Conservation (phyloP, 495 filamentous ascomycete species). For the Cudoniella acicularis region DNA sequence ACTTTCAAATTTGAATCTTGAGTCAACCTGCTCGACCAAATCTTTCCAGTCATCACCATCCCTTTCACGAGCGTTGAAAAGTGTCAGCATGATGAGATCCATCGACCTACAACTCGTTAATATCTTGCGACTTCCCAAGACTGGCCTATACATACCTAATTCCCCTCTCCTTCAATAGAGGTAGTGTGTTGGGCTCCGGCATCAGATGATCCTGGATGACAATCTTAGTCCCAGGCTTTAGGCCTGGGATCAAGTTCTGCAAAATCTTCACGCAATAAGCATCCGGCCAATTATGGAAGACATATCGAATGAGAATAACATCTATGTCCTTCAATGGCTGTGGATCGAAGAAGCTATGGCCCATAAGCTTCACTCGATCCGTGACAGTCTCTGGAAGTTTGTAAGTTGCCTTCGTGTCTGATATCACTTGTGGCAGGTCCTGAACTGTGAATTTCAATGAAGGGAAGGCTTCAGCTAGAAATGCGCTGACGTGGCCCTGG, state of each 20-base stretch:
- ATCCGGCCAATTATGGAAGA: slow-evolving; percentile 50
- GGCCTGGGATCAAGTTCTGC: slow-evolving; percentile 32
- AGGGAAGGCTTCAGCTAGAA: background rate
- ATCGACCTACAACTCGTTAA: slow-evolving; percentile 16
- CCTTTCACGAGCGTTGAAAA: slow-evolving; percentile 29
- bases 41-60: slow-evolving; percentile 28
- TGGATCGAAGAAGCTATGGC: slow-evolving; percentile 45
- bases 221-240: slow-evolving; percentile 37
- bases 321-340: slow-evolving; percentile 40
- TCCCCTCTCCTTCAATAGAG: slow-evolving; percentile 16
- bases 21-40: slow-evolving; percentile 21
- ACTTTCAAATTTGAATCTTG: background rate
- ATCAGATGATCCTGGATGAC: slow-evolving; percentile 43
- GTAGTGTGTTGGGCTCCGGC: slow-evolving; percentile 25
- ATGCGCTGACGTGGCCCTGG: background rate
- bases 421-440: slow-evolving; percentile 29
- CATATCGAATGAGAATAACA: slow-evolving; percentile 48
- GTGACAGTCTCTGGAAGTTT: slow-evolving; percentile 27
- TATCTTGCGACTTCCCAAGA: background rate
- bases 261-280: slow-evolving; percentile 41
- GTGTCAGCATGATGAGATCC: slow-evolving; percentile 29
- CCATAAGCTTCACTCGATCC: slow-evolving; percentile 38
- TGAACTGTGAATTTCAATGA: slow-evolving; percentile 28
- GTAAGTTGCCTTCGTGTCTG: slow-evolving; percentile 14
- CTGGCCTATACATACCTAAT: slow-evolving; percentile 9